Percentiles rank a stretch among this genome's conserved stretches.
phyloP scores from a whole-genome alignment of 2,329 filamentous ascomycete genomes.

The Rhytidhysteron rufulum region DNA sequence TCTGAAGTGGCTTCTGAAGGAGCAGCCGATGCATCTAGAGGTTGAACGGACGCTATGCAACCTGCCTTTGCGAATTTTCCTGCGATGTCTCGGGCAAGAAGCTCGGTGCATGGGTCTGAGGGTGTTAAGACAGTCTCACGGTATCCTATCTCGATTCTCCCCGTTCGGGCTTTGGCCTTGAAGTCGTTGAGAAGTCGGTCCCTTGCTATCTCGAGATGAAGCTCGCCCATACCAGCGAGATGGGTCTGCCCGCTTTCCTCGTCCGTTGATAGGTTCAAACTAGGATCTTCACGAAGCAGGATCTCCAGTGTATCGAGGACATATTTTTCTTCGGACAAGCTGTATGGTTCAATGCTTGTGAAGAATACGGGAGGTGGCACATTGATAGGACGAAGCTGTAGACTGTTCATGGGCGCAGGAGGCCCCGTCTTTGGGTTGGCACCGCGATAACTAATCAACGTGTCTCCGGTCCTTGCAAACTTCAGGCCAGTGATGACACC shows the following conservation, averaged over 20 bases:
- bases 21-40: conserved; percentile 40
- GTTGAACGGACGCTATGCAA: conserved; percentile 66
- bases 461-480: conserved; percentile 89
- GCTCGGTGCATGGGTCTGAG: conserved; percentile 55
- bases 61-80: conserved; percentile 75
- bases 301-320: conserved; percentile 73
- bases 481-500: conserved; percentile 90
- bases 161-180: conserved; percentile 80
- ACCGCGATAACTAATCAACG: conserved; percentile 70
- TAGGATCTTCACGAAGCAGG: conserved; percentile 87
- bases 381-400: conserved; percentile 83
- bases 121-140: conserved; percentile 69
- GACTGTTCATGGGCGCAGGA: conserved; percentile 63
- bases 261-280: conserved; percentile 77
- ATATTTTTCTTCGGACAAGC: conserved; percentile 73
- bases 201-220: conserved; percentile 89
- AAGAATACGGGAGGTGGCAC: conserved; percentile 96
- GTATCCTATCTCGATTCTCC: conserved; percentile 92
- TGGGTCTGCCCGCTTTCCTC: conserved; percentile 91
- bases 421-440: conserved; percentile 60
- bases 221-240: conserved; percentile 91
- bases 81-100: conserved; percentile 76
- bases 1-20: conserved; percentile 10
- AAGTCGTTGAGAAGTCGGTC: conserved; percentile 86
- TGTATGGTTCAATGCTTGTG: conserved; percentile 81